These are phyloP conservation scores for Osmanthus fragrans DNA, from an alignment of 257 asterid genomes.

Conservation along the genomic window DNA sequence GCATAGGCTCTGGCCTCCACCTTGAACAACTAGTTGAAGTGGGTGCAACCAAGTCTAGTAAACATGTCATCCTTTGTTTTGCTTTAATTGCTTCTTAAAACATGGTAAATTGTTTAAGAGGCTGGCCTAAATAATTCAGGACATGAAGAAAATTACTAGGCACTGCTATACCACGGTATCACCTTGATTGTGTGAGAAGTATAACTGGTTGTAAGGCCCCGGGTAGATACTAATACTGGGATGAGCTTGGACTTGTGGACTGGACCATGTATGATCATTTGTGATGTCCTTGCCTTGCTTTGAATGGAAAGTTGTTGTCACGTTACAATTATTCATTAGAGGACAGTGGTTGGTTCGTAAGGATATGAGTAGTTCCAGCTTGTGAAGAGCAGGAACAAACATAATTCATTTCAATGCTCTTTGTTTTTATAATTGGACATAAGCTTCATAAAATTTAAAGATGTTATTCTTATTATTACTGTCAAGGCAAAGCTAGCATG, in stretches of 20 bases:
- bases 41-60: neutral
- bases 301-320: neutral
- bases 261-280: too few relatives aligned
- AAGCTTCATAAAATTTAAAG: neutral
- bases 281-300: too few relatives aligned
- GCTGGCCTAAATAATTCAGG: neutral
- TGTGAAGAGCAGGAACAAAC: neutral
- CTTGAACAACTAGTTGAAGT: neutral
- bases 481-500: neutral
- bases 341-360: neutral
- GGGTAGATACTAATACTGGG: neutral
- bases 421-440: neutral
- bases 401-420: neutral
- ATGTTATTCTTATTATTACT: too few relatives aligned
- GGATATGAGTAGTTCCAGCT: neutral
- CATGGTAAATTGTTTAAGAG: neutral
- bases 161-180: neutral
- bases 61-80: neutral
- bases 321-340: neutral
- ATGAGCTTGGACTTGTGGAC: too few relatives aligned
- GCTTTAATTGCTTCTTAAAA: neutral
- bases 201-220: neutral
- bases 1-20: neutral
- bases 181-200: neutral
- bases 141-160: neutral